phyloP scores from a whole-genome alignment of 2,329 filamentous ascomycete species.

The Talaromyces atroroseus region DNA sequence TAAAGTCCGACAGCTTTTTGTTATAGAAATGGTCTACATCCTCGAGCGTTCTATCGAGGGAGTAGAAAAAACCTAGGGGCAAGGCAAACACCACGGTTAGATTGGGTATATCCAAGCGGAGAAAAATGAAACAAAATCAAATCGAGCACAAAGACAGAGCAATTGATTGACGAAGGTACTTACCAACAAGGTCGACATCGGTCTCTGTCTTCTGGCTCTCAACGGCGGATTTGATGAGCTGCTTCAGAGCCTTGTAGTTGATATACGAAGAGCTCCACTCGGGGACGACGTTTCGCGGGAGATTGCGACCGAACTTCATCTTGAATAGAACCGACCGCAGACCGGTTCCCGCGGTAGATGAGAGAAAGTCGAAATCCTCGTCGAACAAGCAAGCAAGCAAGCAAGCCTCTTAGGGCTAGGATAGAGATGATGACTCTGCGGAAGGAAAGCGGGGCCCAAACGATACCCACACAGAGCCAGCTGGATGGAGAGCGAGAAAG shows the following conservation, averaged over 20 bases:
- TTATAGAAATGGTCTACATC: conserved; percentile 96
- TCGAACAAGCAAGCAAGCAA: too few species aligned
- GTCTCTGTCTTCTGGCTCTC: conserved; percentile 63
- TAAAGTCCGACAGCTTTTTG: conserved; percentile 82
- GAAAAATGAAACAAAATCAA: conserved; percentile 1
- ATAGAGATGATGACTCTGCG: neutral
- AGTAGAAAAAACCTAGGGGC: conserved; percentile 87
- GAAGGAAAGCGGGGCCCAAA: neutral
- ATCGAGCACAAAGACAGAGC: conserved; percentile 26
- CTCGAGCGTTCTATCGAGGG: conserved; percentile 93
- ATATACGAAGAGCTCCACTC: conserved; percentile 49
- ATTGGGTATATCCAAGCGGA: neutral
- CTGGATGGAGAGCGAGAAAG: neutral
- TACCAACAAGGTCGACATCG: conserved; percentile 85
- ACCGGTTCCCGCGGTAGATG: neutral
- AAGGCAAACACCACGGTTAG: conserved; percentile 16
- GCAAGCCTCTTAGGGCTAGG: neutral
- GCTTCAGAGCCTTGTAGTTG: conserved; percentile 65
- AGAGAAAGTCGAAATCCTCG: neutral
- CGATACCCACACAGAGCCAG: neutral
- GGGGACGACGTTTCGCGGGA: conserved; percentile 46
- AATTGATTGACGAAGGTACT: conserved; percentile 35
- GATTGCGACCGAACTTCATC: conserved; percentile 49
- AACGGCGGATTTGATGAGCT: conserved; percentile 77
- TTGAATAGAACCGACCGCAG: conserved; percentile 15